Evolutionary conservation across 2,329 filamentous ascomycete genomes (phyloP), one percentile per base, ranked within the genome.

Genomic region (Ilyonectria destructans): DNA sequence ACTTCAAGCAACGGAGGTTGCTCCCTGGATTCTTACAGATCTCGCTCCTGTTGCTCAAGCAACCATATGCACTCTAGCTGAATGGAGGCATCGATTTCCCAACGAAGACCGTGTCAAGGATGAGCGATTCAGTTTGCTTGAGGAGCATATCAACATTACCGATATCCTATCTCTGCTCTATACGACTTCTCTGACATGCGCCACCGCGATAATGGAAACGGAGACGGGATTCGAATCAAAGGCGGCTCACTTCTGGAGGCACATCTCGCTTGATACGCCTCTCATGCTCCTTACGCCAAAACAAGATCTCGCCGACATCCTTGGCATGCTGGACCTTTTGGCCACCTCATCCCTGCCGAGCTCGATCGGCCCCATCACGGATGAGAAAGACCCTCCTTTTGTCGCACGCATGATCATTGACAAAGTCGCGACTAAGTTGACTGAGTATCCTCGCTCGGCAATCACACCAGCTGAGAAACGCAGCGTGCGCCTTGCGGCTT

Each of bases 101-200:
- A 81, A 86, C 4, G 84, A 89, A 2, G 85, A 88, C 59, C 83
- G 86, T 1, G 82, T 80, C 19, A 79, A 75, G 74, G 82, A 78
- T 71, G 81, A 79, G 3, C 84, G 84, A 23, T 77, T 79, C 15
- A 70, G 69, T 33, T 69, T 75, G 9, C 85, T 82, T 69, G 84
- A 79, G 69, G 86, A 84, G 46, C 83, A 91, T 46, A 89, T 95
- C 48, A 85, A 93, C 68, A 89, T 91, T 1, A 83, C 86, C 9
- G 85, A 87, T 55, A 89, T 91, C 54, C 81, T 95, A n/a, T 86
- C 87, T 1, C 81, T 95, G 1, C 82, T 96, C n/a, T 86, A 92
- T 61, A 82, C 89, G 1, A 82, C 89, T 6, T 89, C 91, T 5
- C 83, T 90, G 9, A 89, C 87, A 35, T 92, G 91, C 70, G 82